A percentile compares a stretch with the other conserved stretches of the same genome.
These are phyloP conservation scores for Streptanthus diversifolius DNA, from an alignment of 345 rosid genomes.

Conservation along the genomic window DNA sequence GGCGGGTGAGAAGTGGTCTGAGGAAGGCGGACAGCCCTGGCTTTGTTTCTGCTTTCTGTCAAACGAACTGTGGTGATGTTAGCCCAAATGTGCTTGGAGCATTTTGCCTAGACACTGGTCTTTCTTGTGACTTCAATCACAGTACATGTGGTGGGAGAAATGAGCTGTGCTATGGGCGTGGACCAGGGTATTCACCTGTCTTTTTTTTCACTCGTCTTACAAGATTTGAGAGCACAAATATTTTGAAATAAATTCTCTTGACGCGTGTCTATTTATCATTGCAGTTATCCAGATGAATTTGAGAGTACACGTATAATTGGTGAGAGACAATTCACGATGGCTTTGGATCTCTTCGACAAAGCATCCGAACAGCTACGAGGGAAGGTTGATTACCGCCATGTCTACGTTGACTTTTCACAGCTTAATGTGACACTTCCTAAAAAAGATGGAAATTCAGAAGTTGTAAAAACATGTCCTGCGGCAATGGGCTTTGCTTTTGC, in stretches of 20 bases:
- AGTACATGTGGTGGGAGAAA: constrained; percentile 96
- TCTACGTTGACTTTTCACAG: constrained; percentile 79
- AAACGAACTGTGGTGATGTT: constrained; percentile 95
- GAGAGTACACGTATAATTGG: constrained; percentile 93
- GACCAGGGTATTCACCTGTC: constrained; percentile 74
- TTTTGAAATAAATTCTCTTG: not conserved
- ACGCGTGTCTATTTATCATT: constrained; percentile 20
- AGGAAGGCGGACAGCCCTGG: constrained; percentile 77
- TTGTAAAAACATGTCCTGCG: constrained; percentile 87
- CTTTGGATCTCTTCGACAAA: constrained; percentile 69
- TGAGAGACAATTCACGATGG: constrained; percentile 82
- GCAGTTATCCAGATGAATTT: constrained; percentile 92
- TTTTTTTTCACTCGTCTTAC: not conserved
- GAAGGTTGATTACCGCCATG: constrained; percentile 74
- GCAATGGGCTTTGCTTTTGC: constrained; percentile 98
- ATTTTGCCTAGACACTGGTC: constrained; percentile 83
- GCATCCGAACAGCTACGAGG: constrained; percentile 83
- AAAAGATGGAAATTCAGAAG: constrained; percentile 64
- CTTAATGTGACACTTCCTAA: constrained; percentile 64
- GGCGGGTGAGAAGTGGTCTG: constrained; percentile 75
- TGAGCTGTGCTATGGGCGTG: constrained; percentile 88
- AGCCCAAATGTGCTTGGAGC: constrained; percentile 98
- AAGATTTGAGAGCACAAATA: not conserved
- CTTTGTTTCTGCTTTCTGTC: constrained; percentile 97
- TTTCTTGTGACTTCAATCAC: constrained; percentile 97